A percentile compares a stretch with the other conserved stretches of the same genome.
Conservation (phyloP, 2,329 filamentous ascomycete genomes). For the Podosphaera xanthii region DNA sequence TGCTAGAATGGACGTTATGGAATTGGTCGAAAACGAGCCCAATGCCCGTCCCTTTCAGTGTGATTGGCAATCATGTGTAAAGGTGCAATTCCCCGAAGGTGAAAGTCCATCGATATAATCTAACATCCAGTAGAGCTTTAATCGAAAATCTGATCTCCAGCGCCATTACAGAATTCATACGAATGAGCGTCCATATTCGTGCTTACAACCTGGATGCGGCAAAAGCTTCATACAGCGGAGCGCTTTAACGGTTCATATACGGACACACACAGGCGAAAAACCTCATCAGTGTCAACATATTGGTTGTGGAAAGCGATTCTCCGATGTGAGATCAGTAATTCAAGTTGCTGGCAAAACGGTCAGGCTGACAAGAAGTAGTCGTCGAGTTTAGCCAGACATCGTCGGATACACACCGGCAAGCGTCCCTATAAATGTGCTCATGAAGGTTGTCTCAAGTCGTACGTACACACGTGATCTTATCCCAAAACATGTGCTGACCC, state of each 20-base stretch:
- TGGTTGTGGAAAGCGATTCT: constrained; percentile 45
- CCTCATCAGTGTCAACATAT: constrained; percentile 43
- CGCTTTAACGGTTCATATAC: constrained; percentile 45
- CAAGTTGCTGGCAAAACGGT: not conserved
- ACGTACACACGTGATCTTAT: constrained; percentile 5
- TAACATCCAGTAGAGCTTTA: constrained; percentile 33
- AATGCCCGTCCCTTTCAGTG: constrained; percentile 39
- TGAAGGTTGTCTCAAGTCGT: constrained; percentile 18
- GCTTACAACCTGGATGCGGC: constrained; percentile 34
- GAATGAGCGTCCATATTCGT: constrained; percentile 44
- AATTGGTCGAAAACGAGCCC: constrained; percentile 40
- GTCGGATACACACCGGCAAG: constrained; percentile 50
- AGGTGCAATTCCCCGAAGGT: constrained; percentile 23
- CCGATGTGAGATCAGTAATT: constrained; percentile 24
- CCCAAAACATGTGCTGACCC: constrained; percentile 5
- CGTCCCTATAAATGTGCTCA: constrained; percentile 39
- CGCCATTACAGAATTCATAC: constrained; percentile 51
- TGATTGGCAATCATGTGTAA: constrained; percentile 37
- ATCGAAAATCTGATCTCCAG: constrained; percentile 47
- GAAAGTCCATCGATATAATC: not conserved
- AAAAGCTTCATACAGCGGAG: constrained; percentile 53
- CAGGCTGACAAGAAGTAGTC: constrained; percentile 12
- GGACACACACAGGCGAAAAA: constrained; percentile 50
- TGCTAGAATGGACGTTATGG: constrained; percentile 34
- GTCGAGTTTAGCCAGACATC: constrained; percentile 24